Base-by-base conservation (phyloP, 2,329 filamentous ascomycete genomes). In the Monilinia aucupariae region DNA sequence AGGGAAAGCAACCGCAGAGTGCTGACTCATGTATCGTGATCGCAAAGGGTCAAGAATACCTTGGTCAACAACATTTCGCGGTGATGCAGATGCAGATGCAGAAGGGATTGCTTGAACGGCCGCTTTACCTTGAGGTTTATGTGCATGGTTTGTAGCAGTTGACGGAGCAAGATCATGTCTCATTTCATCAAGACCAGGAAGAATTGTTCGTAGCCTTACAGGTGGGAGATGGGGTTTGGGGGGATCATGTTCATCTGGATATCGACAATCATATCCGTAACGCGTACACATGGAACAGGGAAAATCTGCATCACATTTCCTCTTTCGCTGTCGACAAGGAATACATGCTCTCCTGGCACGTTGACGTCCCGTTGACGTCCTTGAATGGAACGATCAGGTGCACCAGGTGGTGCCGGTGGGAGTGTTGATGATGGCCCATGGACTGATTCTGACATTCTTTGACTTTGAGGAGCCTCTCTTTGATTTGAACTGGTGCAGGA, bases 1-100 rank as follows among this genome's bases (percentile, higher is more conserved):
- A 1, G 75, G 72, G 47, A 75, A 75, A 8, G 73, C 74, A 54
- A 75, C 68, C 2, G 73, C 70, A 20, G 60, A 34, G 71, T 74
- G 48, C 73, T 69, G 17, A 67, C 68, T 10, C 72, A 71, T 27
- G 59, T 69, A 55, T 41, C 43, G 53, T 27, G 60, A 62, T 47
- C 34, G 32, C 32, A 62, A 27, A 39, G 43, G 60, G 32, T 62
- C 60, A 17, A 62, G 25, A 41, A 62, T 62, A 15, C 59, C 68
- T 61, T 65, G 61, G 32, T 67, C 64, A 20, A 64, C 63, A 30
- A 64, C 65, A 12, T 62, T 52, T 30, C 62, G 64, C 12, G 64
- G 50, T 10, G 68, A 63, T 56, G 43, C n/a, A 20, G 51, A 45
- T 30, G 50, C 48, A 8, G 68, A 63, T 56, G 43, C n/a, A 20